Evolutionary conservation across 805 yeast genomes (phyloP), one percentile per base, ranked within the genome.

Genomic region (Zygoascus flipseniorum): DNA sequence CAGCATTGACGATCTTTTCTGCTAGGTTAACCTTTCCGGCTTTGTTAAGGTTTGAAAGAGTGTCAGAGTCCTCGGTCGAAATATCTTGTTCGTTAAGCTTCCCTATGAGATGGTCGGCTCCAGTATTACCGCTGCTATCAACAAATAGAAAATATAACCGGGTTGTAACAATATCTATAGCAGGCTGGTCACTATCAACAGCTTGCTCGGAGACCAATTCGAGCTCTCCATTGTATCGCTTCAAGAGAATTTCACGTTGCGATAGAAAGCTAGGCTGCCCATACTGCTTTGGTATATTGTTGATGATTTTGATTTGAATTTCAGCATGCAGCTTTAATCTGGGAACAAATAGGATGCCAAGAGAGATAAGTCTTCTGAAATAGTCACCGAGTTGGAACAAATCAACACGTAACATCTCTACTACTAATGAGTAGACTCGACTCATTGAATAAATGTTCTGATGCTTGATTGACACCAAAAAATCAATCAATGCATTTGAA

Each of bases 351-450:
- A 90, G 79, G 0, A 89, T 74, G 4, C 97, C 99, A 0, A 93
- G 82, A 9, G 97, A 88, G 46, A 92, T 89, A 39, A 90, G 71
- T 59, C 83, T 80, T 61, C 97, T 73, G 54, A 90, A 73, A 62
- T 92, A 92, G 1, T 85, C 76, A 0, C 85, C 80, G 14, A 82
- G 72, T 1, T 79, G 68, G 23, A 85, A 74, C 23, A 85, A 65
- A 47, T 76, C 76, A 52, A 74, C 59, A 43, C 74, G 76, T 8
- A 69, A 58, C 2, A 83, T 65, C 63, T 79, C 83, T 52, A 75
- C 73, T 16, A 84, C 72, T 32, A 82, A 66, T n/a, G 76, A 72
- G 56, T 75, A 57, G 13, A 61, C 44, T 16, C 35, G 43, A 16
- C 48, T 48, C 61, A 59, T 54, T 35, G 42, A 51, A 52, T 39